Base-by-base conservation (phyloP, 495 filamentous ascomycete genomes). In the Parathielavia appendiculata region DNA sequence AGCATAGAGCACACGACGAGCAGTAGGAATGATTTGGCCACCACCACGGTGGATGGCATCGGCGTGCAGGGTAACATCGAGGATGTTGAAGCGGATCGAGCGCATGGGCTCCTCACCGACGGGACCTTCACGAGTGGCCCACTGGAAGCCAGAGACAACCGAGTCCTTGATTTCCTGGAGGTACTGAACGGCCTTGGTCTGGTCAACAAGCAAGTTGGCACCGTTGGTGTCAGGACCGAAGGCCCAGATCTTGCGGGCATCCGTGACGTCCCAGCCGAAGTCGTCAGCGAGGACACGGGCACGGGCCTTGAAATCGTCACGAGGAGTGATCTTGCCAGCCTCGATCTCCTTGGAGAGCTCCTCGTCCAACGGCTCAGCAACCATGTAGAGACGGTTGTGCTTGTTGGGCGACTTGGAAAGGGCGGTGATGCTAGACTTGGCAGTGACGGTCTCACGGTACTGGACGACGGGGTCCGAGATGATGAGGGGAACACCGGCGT, bases 161-260 rank as follows among this genome's bases (percentile, higher is more conserved):
- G 93, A 97, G 66, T 99, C 93, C 87, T 99, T 99, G 85, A 99
- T 99, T 88, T 99, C 93, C 82, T 92, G 92, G 58, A 99, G 82
- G 86, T 97, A 99, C 81, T 99, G 93, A 59, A 99, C 93, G 67
- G 93, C 93, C 89, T 98, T 98, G 80, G 92, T 96, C 86, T 97
- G 93, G 77, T 99, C 93, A 69, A 99, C 87, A 60, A 99, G 81
- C 84, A 99, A 78, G 81, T 99, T 99, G 85, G 93, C 89, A 76
- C 93, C 93, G 71, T 79, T 91, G 71, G 91, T 95, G 76, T 99
- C 95, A 65, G 93, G 93, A 77, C 93, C 93, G 82, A 99, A 99
- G 74, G 89, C 92, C 93, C 93, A 99, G 75, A 99, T 99, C 89
- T 99, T 99, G 79, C 93, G 90, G 75, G 93, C 93, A 79, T 99